Base-by-base conservation (phyloP, 1,284 basidiomycete species). In the Thelephora terrestris region DNA sequence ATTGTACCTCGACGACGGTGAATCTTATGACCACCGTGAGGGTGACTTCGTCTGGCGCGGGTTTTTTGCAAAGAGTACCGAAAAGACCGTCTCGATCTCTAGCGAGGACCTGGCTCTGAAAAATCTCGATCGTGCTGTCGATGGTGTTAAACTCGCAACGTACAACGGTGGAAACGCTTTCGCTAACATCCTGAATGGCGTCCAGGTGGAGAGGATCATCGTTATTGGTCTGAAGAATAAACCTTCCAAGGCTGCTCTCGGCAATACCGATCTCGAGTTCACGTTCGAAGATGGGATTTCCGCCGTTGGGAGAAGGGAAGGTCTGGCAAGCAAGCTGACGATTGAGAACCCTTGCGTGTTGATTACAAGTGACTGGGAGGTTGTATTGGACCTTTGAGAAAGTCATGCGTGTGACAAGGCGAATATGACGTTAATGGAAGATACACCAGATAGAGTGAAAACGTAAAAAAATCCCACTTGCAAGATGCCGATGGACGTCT, bases 1-100 rank as follows among this genome's bases (percentile, higher is more conserved):
- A 62, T 73, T 99, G 35, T 99, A 99, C 67, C 76, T 96, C 48
- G 96, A 99, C 64, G 96, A 99, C 59, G 95, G 96, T 6, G 87
- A 88, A 54, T 82, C 86, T 0, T 98, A 84, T 65, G 72, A 75
- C 1, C 84, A 93, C 66, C 71, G 81, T 55, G 59, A 76, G 5
- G 94, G 95, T 29, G 73, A 92, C 45, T 82, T 89, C 61, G 73
- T 97, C 47, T 94, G 88, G 86, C 78, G 88, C 50, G 70, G 72
- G 52, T 86, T 94, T 62, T 61, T 62, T 17, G 83, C 86, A 17
- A 70, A 69, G 42, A 73, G 70, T 60, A 55, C 61, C n/a, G 55
- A 55, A 24, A 62, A 64, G 47, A 67, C 61, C 58, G 56, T 78
- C 43, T 68, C 67, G 18, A 65, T 90, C 45, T 63, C 64, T 44